Conservation (phyloP, 306 rosid genomes). For the Ochetophila trinervis region DNA sequence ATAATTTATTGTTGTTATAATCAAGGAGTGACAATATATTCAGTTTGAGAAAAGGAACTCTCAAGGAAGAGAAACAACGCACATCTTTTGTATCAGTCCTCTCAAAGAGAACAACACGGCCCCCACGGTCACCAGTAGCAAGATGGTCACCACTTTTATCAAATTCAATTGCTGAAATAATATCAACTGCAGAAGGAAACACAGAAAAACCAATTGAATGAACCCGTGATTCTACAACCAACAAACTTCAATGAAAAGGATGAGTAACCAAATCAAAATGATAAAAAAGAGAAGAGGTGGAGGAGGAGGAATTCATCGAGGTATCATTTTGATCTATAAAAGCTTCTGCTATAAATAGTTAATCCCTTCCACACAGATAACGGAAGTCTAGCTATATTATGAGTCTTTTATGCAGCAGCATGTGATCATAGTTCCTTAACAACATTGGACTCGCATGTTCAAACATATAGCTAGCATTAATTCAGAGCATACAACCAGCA, state of each 20-base stretch:
- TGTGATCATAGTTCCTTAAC: too few relatives aligned
- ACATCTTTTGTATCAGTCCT: conserved; percentile 93
- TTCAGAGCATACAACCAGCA: too few relatives aligned
- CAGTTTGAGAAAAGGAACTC: conserved; percentile 14
- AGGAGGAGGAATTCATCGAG: too few relatives aligned
- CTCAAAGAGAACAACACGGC: conserved; percentile 98
- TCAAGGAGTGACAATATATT: conserved; percentile 7
- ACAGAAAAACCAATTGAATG: conserved; percentile 21
- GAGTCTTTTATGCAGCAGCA: too few relatives aligned
- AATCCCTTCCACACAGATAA: too few relatives aligned
- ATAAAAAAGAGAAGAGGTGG: too few relatives aligned
- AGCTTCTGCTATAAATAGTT: too few relatives aligned
- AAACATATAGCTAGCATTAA: too few relatives aligned
- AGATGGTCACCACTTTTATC: conserved; percentile 96
- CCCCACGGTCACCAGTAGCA: conserved; percentile 99
- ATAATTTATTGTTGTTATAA: conserved; percentile 16
- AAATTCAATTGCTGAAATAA: conserved; percentile 96
- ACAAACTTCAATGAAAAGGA: background rate
- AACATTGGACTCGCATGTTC: too few relatives aligned
- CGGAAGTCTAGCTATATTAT: too few relatives aligned
- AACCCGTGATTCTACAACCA: conserved; percentile 18
- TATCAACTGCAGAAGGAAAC: conserved; percentile 72
- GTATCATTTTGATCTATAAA: too few relatives aligned
- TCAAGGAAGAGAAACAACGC: conserved; percentile 30
- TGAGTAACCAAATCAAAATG: too few relatives aligned